These are phyloP conservation scores for Scedosporium boydii DNA, from an alignment of 2,329 filamentous ascomycete species.

Conservation along the genomic window DNA sequence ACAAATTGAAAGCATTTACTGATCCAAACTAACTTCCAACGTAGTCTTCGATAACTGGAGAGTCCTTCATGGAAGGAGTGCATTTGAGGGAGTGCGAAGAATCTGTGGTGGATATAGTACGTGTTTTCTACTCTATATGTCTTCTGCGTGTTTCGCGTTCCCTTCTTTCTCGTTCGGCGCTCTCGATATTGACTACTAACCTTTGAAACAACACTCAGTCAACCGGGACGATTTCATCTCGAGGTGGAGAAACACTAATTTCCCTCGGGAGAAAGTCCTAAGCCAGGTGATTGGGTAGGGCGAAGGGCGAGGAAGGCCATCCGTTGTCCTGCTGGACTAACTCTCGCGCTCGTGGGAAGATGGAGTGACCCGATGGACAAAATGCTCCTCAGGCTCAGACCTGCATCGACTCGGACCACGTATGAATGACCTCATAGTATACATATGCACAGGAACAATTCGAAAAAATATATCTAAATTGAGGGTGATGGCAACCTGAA, in stretches of 20 bases:
- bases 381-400: too few species aligned
- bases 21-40: background rate
- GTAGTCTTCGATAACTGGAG: constrained; percentile 94
- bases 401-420: too few species aligned
- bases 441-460: too few species aligned
- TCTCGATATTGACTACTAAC: background rate
- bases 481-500: too few species aligned
- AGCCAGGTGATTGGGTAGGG: constrained; percentile 9
- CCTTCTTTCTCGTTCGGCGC: background rate
- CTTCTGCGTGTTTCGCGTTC: background rate
- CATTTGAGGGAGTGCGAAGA: constrained; percentile 73
- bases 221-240: constrained; percentile 75
- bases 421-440: too few species aligned
- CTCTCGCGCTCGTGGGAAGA: too few species aligned
- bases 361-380: too few species aligned
- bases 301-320: background rate
- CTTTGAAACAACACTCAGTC: constrained; percentile 34
- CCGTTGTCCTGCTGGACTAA: background rate
- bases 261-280: constrained; percentile 32
- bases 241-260: constrained; percentile 64
- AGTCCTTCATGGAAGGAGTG: constrained; percentile 75
- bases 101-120: constrained; percentile 88
- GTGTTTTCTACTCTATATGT: constrained; percentile 22
- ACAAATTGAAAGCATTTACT: too few species aligned
- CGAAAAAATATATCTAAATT: too few species aligned